A percentile compares a stretch with the other conserved stretches of the same genome.
Evolutionary conservation across 2,329 filamentous ascomycete species (phyloP).

Genomic region (Trichoderma koningiopsis): DNA sequence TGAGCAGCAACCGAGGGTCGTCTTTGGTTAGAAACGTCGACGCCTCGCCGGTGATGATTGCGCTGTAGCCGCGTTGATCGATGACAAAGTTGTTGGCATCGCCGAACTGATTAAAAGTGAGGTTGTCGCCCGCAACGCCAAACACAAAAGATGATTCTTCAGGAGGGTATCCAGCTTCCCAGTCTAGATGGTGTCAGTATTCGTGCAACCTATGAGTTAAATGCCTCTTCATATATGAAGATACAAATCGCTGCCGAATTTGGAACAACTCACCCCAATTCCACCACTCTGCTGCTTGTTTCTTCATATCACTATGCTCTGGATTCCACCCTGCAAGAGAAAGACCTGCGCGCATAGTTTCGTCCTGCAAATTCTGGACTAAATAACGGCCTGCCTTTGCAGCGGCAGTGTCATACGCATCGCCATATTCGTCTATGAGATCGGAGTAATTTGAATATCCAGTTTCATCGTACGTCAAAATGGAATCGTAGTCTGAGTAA

Average conservation of each 20-base stretch:
- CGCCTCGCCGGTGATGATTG: constrained; percentile 59
- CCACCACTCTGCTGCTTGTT: constrained; percentile 64
- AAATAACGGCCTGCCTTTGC: constrained; percentile 60
- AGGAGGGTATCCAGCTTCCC: constrained; percentile 59
- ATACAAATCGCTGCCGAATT: not conserved
- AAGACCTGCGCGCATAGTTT: constrained; percentile 60
- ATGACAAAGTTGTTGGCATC: constrained; percentile 62
- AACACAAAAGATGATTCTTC: constrained; percentile 59
- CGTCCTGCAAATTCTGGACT: constrained; percentile 61
- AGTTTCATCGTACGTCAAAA: constrained; percentile 62
- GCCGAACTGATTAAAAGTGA: constrained; percentile 64
- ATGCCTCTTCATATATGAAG: not conserved
- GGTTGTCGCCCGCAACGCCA: constrained; percentile 58
- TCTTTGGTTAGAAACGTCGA: constrained; percentile 56
- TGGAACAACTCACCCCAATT: constrained; percentile 39
- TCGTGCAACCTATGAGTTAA: not conserved
- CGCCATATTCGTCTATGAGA: constrained; percentile 54
- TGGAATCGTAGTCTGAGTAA: constrained; percentile 60
- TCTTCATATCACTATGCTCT: constrained; percentile 52
- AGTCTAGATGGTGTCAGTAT: constrained; percentile 42
- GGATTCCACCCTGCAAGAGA: constrained; percentile 65
- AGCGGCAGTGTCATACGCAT: constrained; percentile 48
- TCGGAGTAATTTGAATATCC: constrained; percentile 55
- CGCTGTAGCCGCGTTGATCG: constrained; percentile 63
- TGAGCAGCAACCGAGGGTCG: constrained; percentile 60